phyloP scores from a whole-genome alignment of 1,284 basidiomycete species.

The Leccinum angustisporum region DNA sequence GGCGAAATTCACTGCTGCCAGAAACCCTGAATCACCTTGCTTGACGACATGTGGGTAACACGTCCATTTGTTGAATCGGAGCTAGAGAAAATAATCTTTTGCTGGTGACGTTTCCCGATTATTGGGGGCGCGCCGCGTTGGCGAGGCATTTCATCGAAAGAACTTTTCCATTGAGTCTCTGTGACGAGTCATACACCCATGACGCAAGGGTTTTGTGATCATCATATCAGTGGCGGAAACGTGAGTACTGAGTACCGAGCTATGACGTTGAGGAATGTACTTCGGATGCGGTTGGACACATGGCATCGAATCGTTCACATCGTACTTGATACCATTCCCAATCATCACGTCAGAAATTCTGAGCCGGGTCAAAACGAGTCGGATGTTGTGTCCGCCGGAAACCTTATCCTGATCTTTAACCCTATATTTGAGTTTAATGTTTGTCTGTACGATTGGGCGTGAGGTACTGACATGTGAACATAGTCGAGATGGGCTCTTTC shows the following conservation, averaged over 20 bases:
- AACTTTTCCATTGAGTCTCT: conserved; percentile 35
- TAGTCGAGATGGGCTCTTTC: conserved; percentile 38
- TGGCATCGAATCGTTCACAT: conserved; percentile 31
- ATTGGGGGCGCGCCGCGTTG: conserved; percentile 27
- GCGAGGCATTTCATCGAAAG: conserved; percentile 43
- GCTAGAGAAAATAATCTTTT: conserved; percentile 35
- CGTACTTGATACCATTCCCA: conserved; percentile 39
- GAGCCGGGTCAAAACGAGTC: conserved; percentile 30
- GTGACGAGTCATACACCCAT: conserved; percentile 20
- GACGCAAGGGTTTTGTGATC: conserved; percentile 40
- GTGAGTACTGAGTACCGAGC: conserved; percentile 22
- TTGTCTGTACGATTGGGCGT: conserved; percentile 35
- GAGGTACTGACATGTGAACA: conserved; percentile 19
- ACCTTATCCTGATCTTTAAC: conserved; percentile 37
- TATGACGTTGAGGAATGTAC: not conserved
- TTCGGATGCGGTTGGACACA: not conserved
- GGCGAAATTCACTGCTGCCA: not conserved
- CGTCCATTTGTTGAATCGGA: conserved; percentile 29
- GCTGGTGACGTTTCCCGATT: conserved; percentile 38
- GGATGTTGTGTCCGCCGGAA: conserved; percentile 20
- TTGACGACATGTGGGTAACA: conserved; percentile 17
- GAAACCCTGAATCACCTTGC: not conserved
- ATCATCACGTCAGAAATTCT: conserved; percentile 35
- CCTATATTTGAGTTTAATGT: conserved; percentile 46
- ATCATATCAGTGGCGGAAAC: conserved; percentile 31